Conservation (phyloP, 768 basidiomycete species). For the Tricholoma flavovirens region DNA sequence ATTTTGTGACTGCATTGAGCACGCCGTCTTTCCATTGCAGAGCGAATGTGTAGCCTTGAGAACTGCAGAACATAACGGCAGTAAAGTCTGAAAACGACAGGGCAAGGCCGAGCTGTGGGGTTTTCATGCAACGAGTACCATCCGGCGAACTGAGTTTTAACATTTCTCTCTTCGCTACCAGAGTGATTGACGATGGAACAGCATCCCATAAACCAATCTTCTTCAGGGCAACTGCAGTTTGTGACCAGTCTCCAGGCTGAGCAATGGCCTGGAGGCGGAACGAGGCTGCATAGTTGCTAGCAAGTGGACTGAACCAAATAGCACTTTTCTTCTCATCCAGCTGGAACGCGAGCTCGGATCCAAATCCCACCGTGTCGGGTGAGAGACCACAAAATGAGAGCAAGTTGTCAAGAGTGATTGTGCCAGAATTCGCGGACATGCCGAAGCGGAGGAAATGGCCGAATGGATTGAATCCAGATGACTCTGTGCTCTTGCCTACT, state of each 20-base stretch:
- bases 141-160: neutral
- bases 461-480: too few relatives aligned
- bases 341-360: neutral
- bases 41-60: neutral
- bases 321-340: neutral
- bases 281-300: neutral
- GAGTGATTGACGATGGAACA: neutral
- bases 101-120: neutral
- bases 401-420: too few relatives aligned
- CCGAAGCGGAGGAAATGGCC: too few relatives aligned
- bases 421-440: too few relatives aligned
- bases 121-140: neutral
- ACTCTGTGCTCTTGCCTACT: too few relatives aligned
- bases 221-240: too few relatives aligned
- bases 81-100: neutral
- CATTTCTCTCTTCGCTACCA: neutral
- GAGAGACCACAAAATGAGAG: too few relatives aligned
- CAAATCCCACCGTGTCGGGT: neutral
- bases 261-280: neutral
- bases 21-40: neutral
- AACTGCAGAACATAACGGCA: neutral
- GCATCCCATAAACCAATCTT: too few relatives aligned
- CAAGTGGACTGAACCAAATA: neutral
- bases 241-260: neutral
- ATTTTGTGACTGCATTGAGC: neutral